Percentiles rank a stretch among this genome's conserved stretches.
Conservation (phyloP, 2,329 filamentous ascomycete genomes). For the Ceratocystis alfenasii region DNA sequence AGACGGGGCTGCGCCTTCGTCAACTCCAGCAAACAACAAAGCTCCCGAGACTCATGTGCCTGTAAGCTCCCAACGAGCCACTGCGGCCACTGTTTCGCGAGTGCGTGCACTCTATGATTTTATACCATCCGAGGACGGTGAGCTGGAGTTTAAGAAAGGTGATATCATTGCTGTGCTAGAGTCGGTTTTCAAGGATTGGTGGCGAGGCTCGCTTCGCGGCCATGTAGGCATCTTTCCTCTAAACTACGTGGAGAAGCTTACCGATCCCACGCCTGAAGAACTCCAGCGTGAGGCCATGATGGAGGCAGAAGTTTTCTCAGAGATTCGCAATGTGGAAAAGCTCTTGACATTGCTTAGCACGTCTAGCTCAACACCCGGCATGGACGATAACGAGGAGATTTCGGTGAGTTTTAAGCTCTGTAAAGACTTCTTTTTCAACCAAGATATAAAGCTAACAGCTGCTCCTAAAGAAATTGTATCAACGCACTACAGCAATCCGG, state of each 20-base stretch:
- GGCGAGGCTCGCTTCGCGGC: conserved; percentile 87
- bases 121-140: conserved; percentile 81
- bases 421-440: not conserved
- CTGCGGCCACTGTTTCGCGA: conserved; percentile 87
- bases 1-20: not conserved
- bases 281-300: conserved; percentile 91
- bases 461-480: conserved; percentile 55
- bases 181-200: conserved; percentile 99
- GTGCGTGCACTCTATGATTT: conserved; percentile 93
- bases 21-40: not conserved
- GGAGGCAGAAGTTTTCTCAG: conserved; percentile 60
- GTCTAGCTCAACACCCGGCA: conserved; percentile 63
- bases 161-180: conserved; percentile 96
- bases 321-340: conserved; percentile 54
- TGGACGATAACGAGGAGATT: conserved; percentile 94
- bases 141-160: conserved; percentile 91
- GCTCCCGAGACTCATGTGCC: conserved; percentile 36
- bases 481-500: conserved; percentile 84
- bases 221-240: conserved; percentile 96
- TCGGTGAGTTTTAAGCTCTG: conserved; percentile 43
- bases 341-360: conserved; percentile 83
- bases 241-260: conserved; percentile 96
- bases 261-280: conserved; percentile 89
- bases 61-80: conserved; percentile 60
- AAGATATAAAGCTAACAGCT: conserved; percentile 10